A percentile compares a stretch with the other conserved stretches of the same genome.
These are phyloP conservation scores for Leccinum sublutescens DNA, from an alignment of 768 basidiomycete genomes.

Conservation along the genomic window DNA sequence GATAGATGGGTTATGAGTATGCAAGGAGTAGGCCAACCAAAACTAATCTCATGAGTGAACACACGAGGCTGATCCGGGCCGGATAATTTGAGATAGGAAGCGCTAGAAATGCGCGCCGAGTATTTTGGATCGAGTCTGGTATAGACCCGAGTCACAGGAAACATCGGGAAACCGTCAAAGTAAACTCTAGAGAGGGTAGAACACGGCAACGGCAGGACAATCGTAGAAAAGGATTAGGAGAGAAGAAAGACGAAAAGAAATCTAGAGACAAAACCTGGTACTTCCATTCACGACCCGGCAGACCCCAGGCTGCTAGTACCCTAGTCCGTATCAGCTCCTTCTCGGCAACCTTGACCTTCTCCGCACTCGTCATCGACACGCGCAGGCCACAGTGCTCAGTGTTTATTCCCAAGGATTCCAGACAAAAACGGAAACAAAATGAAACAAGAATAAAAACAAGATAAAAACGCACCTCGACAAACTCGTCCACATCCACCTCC, in stretches of 20 bases:
- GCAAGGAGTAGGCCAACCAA: background rate
- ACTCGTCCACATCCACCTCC: conserved; percentile 77
- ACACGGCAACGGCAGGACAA: background rate
- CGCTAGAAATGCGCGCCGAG: background rate
- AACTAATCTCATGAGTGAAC: background rate
- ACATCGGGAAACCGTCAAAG: background rate
- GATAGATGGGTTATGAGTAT: too few species aligned
- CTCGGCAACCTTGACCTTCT: conserved; percentile 29
- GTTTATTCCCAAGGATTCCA: background rate
- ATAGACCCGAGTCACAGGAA: background rate
- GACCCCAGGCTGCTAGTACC: conserved; percentile 10
- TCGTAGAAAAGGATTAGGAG: background rate
- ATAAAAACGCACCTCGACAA: conserved; percentile 69
- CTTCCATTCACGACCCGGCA: background rate
- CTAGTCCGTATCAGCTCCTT: conserved; percentile 41
- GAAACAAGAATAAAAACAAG: background rate
- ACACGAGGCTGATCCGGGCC: background rate
- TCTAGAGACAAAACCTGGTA: background rate
- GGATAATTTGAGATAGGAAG: background rate
- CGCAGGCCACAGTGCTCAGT: background rate
- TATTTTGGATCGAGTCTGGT: background rate
- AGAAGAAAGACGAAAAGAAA: background rate
- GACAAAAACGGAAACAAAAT: background rate
- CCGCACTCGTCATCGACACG: conserved; percentile 45
- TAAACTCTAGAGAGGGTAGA: background rate